Base-by-base conservation (phyloP, 1,139 yeast genomes). In the Hansenula sp. region DNA sequence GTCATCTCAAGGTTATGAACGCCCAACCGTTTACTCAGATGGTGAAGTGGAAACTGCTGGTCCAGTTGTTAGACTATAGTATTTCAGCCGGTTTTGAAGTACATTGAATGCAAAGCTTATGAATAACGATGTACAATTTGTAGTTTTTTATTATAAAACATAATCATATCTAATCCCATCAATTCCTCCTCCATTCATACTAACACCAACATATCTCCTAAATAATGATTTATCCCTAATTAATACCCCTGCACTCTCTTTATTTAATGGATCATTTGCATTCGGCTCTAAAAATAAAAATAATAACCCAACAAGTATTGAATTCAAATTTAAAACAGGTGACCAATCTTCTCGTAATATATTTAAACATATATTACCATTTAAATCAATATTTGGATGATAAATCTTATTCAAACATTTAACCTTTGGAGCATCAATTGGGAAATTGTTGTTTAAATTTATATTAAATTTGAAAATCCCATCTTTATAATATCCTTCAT, bases 301-400 rank as follows among this genome's bases (percentile, higher is more conserved):
- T 59, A 90, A 80, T 48, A 93, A 72, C 0, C 99, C 99, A 41
- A 91, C 84, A 52, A 91, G 72, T 19, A 93, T 81, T 6, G 93
- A 75, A 61, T 85, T 89, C 59, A 93, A 70, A 51, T 84, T 87
- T 54, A 93, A 72, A 2, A 90, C 96, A 0, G 99, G 98, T 30
- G 93, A 82, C 99, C 99, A 93, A 63, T 91, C 98, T 63, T 90
- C 96, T 52, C 98, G 71, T 48, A 93, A 70, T 37, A 93, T 90
- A 61, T 93, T 91, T 48, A 93, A 73, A 60, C 99, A 93, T 24
- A 93, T 87, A 59, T 90, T 91, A 1, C 99, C 99, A 40, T 86
- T 84, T 24, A 80, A 62, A 62, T 91, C 97, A 51, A 91, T 91
- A 59, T 93, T 93, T 16, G 99, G 99, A 61, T 93, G 99, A 65